phyloP scores from a whole-genome alignment of 495 filamentous ascomycete species.

The Hypoxylon lienhwacheense region DNA sequence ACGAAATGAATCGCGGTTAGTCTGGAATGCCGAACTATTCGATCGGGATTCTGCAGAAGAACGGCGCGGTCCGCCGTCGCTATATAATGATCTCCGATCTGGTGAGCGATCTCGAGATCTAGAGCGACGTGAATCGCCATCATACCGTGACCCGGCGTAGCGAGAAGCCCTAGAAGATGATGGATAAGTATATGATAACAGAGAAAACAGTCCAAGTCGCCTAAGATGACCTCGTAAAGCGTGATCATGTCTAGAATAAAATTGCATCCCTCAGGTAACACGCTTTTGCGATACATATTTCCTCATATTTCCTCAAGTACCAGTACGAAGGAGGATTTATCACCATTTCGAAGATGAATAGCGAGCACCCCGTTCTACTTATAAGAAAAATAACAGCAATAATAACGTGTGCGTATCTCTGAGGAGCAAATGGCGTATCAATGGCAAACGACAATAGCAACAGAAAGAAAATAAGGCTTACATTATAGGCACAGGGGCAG shows the following conservation, averaged over 20 bases:
- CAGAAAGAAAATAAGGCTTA: slow-evolving; percentile 9
- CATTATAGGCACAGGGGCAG: slow-evolving; percentile 20
- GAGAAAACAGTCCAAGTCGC: neutral
- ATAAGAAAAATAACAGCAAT: too few relatives aligned
- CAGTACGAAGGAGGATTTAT: too few relatives aligned
- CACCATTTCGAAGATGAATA: too few relatives aligned
- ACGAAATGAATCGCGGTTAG: slow-evolving; percentile 54
- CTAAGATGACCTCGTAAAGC: neutral
- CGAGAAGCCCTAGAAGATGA: slow-evolving; percentile 44
- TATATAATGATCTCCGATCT: slow-evolving; percentile 54
- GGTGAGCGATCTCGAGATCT: slow-evolving; percentile 63
- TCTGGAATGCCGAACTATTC: slow-evolving; percentile 50
- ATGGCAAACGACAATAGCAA: too few relatives aligned
- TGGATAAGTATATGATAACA: slow-evolving; percentile 7
- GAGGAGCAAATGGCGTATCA: too few relatives aligned
- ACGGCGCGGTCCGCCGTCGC: slow-evolving; percentile 52
- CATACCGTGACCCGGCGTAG: slow-evolving; percentile 50
- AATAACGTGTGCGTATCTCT: too few relatives aligned
- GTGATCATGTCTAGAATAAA: neutral
- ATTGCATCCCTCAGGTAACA: neutral
- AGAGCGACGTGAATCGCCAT: slow-evolving; percentile 51
- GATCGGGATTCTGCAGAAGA: slow-evolving; percentile 53
- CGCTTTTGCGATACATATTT: neutral
- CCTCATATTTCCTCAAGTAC: too few relatives aligned
- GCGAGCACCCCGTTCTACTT: too few relatives aligned